A percentile compares a stretch with the other conserved stretches of the same genome.
phyloP scores from a whole-genome alignment of 106 monocot species.

The Iris macrosiphon region DNA sequence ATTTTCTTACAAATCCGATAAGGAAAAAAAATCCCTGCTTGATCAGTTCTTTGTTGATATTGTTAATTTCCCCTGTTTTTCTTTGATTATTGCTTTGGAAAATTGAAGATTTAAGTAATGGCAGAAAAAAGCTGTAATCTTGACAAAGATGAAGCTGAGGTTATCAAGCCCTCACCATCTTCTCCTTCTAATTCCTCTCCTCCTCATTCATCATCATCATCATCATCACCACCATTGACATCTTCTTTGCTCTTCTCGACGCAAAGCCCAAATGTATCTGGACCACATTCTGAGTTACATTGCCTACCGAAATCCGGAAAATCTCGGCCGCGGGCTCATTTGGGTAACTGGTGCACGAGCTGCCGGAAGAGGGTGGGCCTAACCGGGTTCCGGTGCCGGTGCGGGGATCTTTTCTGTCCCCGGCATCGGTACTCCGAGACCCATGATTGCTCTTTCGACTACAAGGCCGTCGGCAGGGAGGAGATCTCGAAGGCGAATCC shows the following conservation, averaged over 20 bases:
- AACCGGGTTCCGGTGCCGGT: slow-evolving; percentile 85
- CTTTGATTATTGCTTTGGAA: background rate
- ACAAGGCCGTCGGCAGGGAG: slow-evolving; percentile 76
- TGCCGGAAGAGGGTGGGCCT: slow-evolving; percentile 76
- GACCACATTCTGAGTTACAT: background rate
- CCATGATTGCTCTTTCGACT: slow-evolving; percentile 86
- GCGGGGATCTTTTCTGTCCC: slow-evolving; percentile 74
- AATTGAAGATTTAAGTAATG: slow-evolving; percentile 22
- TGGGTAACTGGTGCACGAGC: slow-evolving; percentile 42
- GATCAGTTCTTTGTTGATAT: too few species aligned
- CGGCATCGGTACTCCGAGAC: slow-evolving; percentile 66
- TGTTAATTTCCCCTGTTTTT: background rate
- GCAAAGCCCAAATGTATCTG: slow-evolving; percentile 13
- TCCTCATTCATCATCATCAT: slow-evolving; percentile 12
- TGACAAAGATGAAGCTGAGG: slow-evolving; percentile 75
- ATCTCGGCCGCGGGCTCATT: slow-evolving; percentile 11
- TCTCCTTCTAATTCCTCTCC: slow-evolving; percentile 27
- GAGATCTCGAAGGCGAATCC: slow-evolving; percentile 89
- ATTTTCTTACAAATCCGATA: background rate
- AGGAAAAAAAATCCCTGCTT: too few species aligned
- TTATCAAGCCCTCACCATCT: slow-evolving; percentile 53
- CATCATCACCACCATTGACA: slow-evolving; percentile 5
- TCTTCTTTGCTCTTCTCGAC: slow-evolving; percentile 25
- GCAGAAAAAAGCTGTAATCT: slow-evolving; percentile 79
- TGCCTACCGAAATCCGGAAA: background rate